Evolutionary conservation across 228 moss, liverwort and hornwort species (phyloP).

Genomic region (Sphagnum magellanicum): DNA sequence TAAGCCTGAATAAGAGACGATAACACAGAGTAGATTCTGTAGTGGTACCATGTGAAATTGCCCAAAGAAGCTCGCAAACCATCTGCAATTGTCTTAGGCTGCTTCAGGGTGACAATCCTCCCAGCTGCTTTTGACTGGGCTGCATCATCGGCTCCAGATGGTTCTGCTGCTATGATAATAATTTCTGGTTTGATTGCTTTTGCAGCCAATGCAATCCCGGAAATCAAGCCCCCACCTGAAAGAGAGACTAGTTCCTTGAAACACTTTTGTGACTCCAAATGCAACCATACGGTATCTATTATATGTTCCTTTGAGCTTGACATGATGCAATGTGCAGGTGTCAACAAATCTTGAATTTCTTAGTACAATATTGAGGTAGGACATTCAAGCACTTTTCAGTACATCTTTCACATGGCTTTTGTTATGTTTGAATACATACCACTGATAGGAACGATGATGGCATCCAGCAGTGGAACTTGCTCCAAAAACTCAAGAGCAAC

Average conservation of each 20-base stretch:
- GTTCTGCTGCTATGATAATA: conserved; percentile 69
- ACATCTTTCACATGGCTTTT: neutral
- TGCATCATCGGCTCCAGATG: conserved; percentile 81
- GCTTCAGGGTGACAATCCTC: conserved; percentile 40
- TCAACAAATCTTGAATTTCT: no score
- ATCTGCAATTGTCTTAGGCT: conserved; percentile 65
- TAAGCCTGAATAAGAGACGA: neutral
- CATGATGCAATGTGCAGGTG: no score
- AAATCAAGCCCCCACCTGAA: conserved; percentile 78
- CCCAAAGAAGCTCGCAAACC: conserved; percentile 67
- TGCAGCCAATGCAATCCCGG: conserved; percentile 73
- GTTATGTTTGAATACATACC: conserved; percentile 18
- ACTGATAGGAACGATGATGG: conserved; percentile 75
- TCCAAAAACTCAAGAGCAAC: conserved; percentile 73
- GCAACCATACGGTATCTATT: no score
- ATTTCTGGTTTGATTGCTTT: conserved; percentile 64
- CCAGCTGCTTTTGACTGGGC: conserved; percentile 66
- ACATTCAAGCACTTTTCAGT: neutral
- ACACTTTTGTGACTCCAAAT: no score
- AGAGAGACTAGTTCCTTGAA: neutral
- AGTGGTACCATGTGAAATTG: conserved; percentile 56
- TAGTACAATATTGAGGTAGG: neutral
- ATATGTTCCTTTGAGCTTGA: no score
- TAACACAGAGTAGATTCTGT: neutral
- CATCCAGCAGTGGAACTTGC: conserved; percentile 72